These are phyloP conservation scores for Panus rudis DNA, from an alignment of 768 basidiomycete genomes.

Conservation along the genomic window DNA sequence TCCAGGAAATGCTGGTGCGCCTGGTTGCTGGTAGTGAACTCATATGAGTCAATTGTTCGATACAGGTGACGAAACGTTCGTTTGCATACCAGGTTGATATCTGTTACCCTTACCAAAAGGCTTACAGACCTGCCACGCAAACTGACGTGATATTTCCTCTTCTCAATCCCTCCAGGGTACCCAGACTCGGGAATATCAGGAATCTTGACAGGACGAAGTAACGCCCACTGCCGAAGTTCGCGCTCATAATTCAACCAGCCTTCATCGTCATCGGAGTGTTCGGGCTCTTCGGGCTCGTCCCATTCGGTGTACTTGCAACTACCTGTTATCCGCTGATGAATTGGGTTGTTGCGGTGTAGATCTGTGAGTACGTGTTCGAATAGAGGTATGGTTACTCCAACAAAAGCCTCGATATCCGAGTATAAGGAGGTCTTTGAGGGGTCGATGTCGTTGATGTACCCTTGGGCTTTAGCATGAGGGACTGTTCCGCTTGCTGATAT, in stretches of 20 bases:
- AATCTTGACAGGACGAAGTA: constrained; percentile 36
- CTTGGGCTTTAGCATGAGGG: constrained; percentile 24
- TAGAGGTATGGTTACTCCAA: constrained; percentile 36
- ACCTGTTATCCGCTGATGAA: constrained; percentile 35
- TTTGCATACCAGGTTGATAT: constrained; percentile 37
- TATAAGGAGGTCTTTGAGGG: constrained; percentile 28
- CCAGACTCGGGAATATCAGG: constrained; percentile 38
- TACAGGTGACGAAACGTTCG: neutral
- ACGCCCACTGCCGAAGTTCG: constrained; percentile 35
- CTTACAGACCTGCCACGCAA: constrained; percentile 35
- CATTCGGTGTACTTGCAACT: constrained; percentile 35
- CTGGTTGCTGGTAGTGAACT: constrained; percentile 22
- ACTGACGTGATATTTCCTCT: constrained; percentile 30
- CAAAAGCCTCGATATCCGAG: constrained; percentile 24
- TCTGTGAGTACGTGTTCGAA: constrained; percentile 49
- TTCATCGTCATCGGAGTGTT: constrained; percentile 39
- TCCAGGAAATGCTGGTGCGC: constrained; percentile 26
- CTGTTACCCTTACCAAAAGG: constrained; percentile 34
- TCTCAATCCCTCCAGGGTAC: constrained; percentile 41
- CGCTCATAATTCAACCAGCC: constrained; percentile 38
- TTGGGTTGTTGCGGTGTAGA: constrained; percentile 41
- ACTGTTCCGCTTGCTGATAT: constrained; percentile 26
- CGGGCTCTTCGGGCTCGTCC: constrained; percentile 44
- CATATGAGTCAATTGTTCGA: constrained; percentile 3
- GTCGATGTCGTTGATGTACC: constrained; percentile 51